Conservation (phyloP, 345 rosid genomes). For the Sisymbrium irio region DNA sequence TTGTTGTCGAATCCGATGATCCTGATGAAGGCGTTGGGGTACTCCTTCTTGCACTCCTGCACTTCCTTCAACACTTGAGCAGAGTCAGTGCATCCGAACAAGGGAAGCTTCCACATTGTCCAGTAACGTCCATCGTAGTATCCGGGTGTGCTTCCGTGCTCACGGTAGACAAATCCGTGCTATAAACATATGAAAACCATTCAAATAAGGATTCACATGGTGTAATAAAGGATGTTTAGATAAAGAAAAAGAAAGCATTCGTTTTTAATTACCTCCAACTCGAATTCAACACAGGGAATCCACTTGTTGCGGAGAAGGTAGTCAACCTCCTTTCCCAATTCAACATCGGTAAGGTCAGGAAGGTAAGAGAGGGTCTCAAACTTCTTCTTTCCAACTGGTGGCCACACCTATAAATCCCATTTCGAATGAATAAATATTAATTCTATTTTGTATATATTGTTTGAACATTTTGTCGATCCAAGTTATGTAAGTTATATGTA, state of each 20-base stretch:
- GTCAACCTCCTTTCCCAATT: conserved; percentile 43
- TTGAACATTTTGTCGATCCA: background rate
- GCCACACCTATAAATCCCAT: conserved; percentile 44
- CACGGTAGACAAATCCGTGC: conserved; percentile 44
- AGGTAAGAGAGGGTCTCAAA: conserved; percentile 58
- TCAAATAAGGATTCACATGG: background rate
- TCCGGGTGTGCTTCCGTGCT: conserved; percentile 35
- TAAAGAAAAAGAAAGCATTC: background rate
- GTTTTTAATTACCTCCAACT: conserved; percentile 37
- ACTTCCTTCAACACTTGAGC: conserved; percentile 42
- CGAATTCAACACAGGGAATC: conserved; percentile 75
- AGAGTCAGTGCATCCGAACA: conserved; percentile 39
- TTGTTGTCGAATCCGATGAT: conserved; percentile 41
- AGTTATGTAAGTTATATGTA: background rate
- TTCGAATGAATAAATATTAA: background rate
- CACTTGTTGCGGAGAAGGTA: conserved; percentile 60
- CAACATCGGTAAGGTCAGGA: conserved; percentile 29
- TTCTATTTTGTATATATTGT: background rate
- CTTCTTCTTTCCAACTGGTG: conserved; percentile 45
- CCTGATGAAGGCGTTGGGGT: conserved; percentile 37
- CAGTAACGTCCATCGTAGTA: conserved; percentile 42
- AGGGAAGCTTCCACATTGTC: conserved; percentile 44
- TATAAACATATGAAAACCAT: background rate
- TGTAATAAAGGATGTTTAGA: background rate
- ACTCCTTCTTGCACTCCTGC: conserved; percentile 34